Conservation (phyloP, 1,139 yeast species). For the Geotrichum bryndzae region DNA sequence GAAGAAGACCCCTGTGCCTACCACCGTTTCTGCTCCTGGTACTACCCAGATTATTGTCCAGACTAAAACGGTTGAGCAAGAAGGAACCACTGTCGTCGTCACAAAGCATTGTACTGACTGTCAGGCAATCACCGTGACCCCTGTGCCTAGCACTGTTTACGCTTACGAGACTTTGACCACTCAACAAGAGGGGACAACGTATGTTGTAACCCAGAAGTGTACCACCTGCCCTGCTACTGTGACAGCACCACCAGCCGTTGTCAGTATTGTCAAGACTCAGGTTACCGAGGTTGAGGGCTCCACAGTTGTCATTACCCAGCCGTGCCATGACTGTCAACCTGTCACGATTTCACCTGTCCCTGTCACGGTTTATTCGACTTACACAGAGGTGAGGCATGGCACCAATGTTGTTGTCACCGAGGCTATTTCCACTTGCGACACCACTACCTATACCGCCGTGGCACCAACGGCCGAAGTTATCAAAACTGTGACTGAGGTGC, state of each 20-base stretch:
- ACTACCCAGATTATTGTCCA: not conserved
- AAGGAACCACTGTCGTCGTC: constrained; percentile 3
- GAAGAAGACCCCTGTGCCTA: not conserved
- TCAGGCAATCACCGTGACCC: not conserved
- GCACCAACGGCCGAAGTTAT: not conserved
- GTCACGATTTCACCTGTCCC: constrained; percentile 9
- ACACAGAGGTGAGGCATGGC: constrained; percentile 2
- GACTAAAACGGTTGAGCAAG: not conserved
- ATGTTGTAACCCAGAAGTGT: constrained; percentile 8
- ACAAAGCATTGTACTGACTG: not conserved
- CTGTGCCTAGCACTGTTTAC: constrained; percentile 6
- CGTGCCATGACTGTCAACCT: constrained; percentile 12
- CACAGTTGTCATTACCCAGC: constrained; percentile 9
- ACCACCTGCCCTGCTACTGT: constrained; percentile 2
- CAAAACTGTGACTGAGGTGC: constrained; percentile 1
- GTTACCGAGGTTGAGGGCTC: constrained; percentile 6
- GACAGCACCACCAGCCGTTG: constrained; percentile 7
- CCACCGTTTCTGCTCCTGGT: not conserved
- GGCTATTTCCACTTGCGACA: constrained; percentile 8
- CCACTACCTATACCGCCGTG: constrained; percentile 2
- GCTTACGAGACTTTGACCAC: constrained; percentile 5
- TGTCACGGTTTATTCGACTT: constrained; percentile 13
- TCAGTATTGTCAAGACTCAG: constrained; percentile 10
- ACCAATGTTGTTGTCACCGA: constrained; percentile 7
- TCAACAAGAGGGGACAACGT: constrained; percentile 4